Conservation (phyloP, 1,284 basidiomycete species). For the Athelia psychrophila region DNA sequence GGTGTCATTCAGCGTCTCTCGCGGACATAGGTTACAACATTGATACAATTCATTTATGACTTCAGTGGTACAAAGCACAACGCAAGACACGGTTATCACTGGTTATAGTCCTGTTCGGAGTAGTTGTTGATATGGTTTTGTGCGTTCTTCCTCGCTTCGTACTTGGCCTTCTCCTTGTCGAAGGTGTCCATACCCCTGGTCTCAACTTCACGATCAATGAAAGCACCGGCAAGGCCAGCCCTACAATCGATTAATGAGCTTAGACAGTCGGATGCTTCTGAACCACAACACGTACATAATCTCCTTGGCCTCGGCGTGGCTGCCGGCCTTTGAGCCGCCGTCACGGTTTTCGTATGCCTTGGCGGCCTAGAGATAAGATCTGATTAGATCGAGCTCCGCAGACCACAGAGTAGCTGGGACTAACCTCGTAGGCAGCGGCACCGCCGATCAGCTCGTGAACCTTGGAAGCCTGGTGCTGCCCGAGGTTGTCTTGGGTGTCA, state of each 20-base stretch:
- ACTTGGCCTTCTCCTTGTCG: slow-evolving; percentile 43
- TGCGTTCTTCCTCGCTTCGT: too few species aligned
- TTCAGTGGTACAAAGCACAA: too few species aligned
- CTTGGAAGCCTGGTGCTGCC: slow-evolving; percentile 31
- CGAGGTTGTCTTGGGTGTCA: too few species aligned
- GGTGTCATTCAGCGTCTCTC: too few species aligned
- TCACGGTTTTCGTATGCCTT: slow-evolving; percentile 43
- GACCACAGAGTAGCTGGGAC: too few species aligned
- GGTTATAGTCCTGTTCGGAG: too few species aligned
- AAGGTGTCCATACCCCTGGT: slow-evolving; percentile 43
- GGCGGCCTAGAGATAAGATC: slow-evolving; percentile 12
- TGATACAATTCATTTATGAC: too few species aligned
- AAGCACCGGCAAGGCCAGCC: slow-evolving; percentile 24
- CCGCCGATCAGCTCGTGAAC: slow-evolving; percentile 46
- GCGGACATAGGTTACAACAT: too few species aligned
- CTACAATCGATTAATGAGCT: too few species aligned
- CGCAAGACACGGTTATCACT: too few species aligned
- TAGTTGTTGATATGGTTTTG: too few species aligned
- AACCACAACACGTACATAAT: slow-evolving; percentile 29
- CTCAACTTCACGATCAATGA: slow-evolving; percentile 43
- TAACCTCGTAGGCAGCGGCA: slow-evolving; percentile 32
- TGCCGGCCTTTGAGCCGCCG: slow-evolving; percentile 31
- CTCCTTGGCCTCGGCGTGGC: slow-evolving; percentile 38
- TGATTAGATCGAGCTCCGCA: too few species aligned
- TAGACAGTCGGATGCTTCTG: slow-evolving; percentile 17